A percentile compares a stretch with the other conserved stretches of the same genome.
phyloP scores from a whole-genome alignment of 306 rosid genomes.

The Lathyrus sativus region DNA sequence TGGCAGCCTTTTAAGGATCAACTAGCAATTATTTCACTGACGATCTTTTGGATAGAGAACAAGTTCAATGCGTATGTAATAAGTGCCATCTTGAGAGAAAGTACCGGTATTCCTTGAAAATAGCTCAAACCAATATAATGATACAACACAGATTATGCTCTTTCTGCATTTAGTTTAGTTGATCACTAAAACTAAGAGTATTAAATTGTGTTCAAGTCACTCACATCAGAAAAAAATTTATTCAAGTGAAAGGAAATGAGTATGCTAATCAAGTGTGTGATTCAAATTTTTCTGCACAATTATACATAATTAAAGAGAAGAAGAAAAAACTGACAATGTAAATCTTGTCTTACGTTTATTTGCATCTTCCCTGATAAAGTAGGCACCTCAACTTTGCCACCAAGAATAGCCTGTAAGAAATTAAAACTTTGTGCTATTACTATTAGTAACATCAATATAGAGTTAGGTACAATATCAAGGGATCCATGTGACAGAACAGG shows the following conservation, averaged over 20 bases:
- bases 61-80: neutral
- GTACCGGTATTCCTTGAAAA: neutral
- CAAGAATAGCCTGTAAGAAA: slow-evolving; percentile 88
- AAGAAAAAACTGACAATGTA: slow-evolving; percentile 12
- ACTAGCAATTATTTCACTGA: neutral
- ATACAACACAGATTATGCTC: neutral
- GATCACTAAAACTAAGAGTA: neutral
- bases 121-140: slow-evolving; percentile 8
- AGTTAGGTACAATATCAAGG: slow-evolving; percentile 22
- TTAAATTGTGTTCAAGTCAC: slow-evolving; percentile 4
- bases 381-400: slow-evolving; percentile 89
- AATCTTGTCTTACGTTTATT: slow-evolving; percentile 61
- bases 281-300: slow-evolving; percentile 4
- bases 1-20: neutral
- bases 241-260: slow-evolving; percentile 14
- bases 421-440: slow-evolving; percentile 29
- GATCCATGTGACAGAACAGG: neutral
- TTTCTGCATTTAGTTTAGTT: slow-evolving; percentile 11
- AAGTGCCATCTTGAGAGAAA: neutral
- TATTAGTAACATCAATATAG: slow-evolving; percentile 14
- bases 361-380: slow-evolving; percentile 74
- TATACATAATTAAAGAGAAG: neutral
- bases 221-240: neutral
- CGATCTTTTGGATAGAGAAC: neutral
- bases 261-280: slow-evolving; percentile 11